phyloP scores from a whole-genome alignment of 805 yeast genomes.

The Metschnikowia picachoensis region DNA sequence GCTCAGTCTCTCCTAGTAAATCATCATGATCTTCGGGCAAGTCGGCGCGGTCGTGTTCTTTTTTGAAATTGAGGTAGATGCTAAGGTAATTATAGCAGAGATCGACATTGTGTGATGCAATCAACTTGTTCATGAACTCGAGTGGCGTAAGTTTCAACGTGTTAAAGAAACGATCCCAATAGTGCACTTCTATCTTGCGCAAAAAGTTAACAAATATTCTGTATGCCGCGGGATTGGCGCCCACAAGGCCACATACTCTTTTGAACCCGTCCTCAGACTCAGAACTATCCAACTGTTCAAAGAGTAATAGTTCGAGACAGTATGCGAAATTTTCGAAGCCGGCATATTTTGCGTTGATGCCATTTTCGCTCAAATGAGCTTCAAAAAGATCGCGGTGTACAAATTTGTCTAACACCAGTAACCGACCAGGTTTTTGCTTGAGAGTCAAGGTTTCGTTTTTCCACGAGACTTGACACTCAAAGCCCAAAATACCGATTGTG shows the following conservation, averaged over 20 bases:
- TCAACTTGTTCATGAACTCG: constrained; percentile 39
- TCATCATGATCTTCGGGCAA: constrained; percentile 1
- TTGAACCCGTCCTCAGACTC: constrained; percentile 11
- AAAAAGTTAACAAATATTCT: constrained; percentile 51
- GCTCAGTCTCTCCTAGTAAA: constrained; percentile 28
- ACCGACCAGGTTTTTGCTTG: constrained; percentile 33
- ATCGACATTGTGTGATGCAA: constrained; percentile 40
- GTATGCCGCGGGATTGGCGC: constrained; percentile 18
- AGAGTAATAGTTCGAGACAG: constrained; percentile 47
- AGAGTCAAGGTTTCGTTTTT: constrained; percentile 29
- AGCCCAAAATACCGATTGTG: constrained; percentile 40
- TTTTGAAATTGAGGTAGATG: constrained; percentile 49
- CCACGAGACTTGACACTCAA: constrained; percentile 33
- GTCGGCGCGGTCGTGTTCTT: constrained; percentile 20
- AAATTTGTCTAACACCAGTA: constrained; percentile 43
- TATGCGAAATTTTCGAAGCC: constrained; percentile 43
- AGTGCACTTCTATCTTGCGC: constrained; percentile 53
- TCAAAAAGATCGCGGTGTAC: constrained; percentile 43
- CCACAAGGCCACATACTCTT: constrained; percentile 18
- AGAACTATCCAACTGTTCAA: constrained; percentile 33
- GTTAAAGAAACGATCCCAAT: constrained; percentile 49
- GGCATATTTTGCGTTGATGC: constrained; percentile 34
- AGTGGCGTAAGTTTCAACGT: constrained; percentile 42
- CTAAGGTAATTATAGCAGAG: constrained; percentile 51
- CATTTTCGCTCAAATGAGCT: constrained; percentile 16